phyloP scores from a whole-genome alignment of 495 filamentous ascomycete genomes.

The Schizothecium vesticola region DNA sequence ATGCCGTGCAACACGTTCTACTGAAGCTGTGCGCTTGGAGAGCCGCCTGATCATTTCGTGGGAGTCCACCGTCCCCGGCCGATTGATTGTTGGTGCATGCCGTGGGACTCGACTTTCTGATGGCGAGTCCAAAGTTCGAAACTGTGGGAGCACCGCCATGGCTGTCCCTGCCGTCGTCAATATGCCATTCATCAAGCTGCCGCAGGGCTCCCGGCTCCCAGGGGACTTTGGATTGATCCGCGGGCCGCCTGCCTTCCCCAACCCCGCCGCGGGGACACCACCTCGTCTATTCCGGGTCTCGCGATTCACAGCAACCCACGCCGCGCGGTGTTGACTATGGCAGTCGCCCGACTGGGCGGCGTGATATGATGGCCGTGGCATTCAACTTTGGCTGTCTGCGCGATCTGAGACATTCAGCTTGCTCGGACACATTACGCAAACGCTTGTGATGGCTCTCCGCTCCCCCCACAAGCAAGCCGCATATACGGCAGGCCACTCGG shows the following conservation, averaged over 20 bases:
- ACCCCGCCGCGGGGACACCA: constrained; percentile 3
- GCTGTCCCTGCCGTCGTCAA: constrained; percentile 15
- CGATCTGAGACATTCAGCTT: constrained; percentile 2
- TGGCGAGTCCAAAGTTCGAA: constrained; percentile 5
- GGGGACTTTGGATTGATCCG: constrained; percentile 13
- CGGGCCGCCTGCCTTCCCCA: constrained; percentile 13
- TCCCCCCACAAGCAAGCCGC: not conserved
- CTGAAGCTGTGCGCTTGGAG: constrained; percentile 10
- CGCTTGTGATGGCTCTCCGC: not conserved
- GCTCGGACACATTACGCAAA: not conserved
- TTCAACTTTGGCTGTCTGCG: not conserved
- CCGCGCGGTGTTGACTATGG: not conserved
- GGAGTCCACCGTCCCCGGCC: constrained; percentile 2
- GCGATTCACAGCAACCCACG: not conserved
- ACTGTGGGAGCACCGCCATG: not conserved
- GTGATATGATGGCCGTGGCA: not conserved
- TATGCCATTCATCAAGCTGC: constrained; percentile 23
- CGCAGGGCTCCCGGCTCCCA: constrained; percentile 2
- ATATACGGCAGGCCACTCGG: not conserved
- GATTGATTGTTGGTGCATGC: constrained; percentile 21
- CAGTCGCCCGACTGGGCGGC: not conserved
- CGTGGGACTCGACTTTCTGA: constrained; percentile 18
- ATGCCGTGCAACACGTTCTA: constrained; percentile 14
- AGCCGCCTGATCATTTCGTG: constrained; percentile 12
- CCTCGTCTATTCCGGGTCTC: not conserved